Evolutionary conservation across 225 moss, liverwort and hornwort species (phyloP), one percentile per base, ranked within the genome.

Genomic region (Asterella californica): DNA sequence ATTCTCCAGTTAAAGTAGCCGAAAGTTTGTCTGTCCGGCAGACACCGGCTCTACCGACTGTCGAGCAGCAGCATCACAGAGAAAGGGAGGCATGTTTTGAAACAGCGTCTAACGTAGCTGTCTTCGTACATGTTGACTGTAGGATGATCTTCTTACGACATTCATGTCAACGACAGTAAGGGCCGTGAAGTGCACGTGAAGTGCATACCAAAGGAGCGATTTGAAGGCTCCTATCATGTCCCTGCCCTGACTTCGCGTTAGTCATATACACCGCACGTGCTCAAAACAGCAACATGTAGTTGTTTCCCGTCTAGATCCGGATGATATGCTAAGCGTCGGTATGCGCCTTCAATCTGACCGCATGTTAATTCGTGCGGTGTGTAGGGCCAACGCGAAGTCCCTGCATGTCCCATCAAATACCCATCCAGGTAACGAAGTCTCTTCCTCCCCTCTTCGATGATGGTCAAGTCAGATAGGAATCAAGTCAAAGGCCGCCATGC

Each of bases 401-500:
- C n/a, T n/a, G n/a, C 30, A 64, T 5, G 57, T 18, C 5, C 18
- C 18, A 0, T 57, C 57, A 4, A 19, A 57, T 18, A 57, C 57
- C 24, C 57, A 64, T 64, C 64, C 27, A 32, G 29, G 6, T 25
- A 29, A 64, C 24, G 64, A 4, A 29, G 0, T n/a, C 27, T 1
- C 11, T 32, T n/a, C 64, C 15, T 27, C 27, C 3, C 64, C 6
- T 15, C 9, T 29, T n/a, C 64, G 0, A 25, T 0, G 6, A 11
- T 57, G 57, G 57, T 57, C 57, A 57, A 64, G 64, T 27, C 64
- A 29, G 64, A 64, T n/a, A 64, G 64, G 64, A 64, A 64, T 64
- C 64, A 64, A 64, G 30, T 64, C 64, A 64, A 64, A 29, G 64
- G 27, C 64, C 64, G 57, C 57, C 57, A 5, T 57, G 57, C 57